These are phyloP conservation scores for Penicillium concentricum DNA, from an alignment of 2,329 filamentous ascomycete genomes.

Conservation along the genomic window DNA sequence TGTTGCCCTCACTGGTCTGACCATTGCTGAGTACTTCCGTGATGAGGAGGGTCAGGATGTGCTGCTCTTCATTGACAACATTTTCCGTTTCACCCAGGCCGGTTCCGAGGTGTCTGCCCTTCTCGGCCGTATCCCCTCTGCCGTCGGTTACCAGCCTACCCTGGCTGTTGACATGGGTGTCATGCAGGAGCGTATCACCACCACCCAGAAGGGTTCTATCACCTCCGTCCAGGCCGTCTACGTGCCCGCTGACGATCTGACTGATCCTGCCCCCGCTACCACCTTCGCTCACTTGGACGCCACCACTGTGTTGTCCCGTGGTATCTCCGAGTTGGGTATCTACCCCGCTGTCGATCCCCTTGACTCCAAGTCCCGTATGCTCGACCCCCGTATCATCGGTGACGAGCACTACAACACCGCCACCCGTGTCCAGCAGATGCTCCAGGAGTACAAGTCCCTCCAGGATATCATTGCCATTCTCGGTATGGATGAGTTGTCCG, in stretches of 20 bases:
- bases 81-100: constrained; percentile 99
- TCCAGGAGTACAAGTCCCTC: constrained; percentile 99
- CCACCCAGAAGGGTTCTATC: constrained; percentile 98
- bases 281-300: constrained; percentile 99
- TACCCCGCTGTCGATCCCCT: constrained; percentile 99
- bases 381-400: constrained; percentile 97
- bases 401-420: constrained; percentile 96
- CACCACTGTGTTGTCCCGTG: constrained; percentile 99
- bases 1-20: constrained; percentile 91
- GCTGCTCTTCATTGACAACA: constrained; percentile 99
- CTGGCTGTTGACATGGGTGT: constrained; percentile 98
- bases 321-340: constrained; percentile 99
- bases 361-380: constrained; percentile 98
- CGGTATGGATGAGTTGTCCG: constrained; percentile 99
- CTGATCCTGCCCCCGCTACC: constrained; percentile 97
- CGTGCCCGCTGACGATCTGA: constrained; percentile 99
- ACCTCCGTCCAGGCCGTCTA: constrained; percentile 99
- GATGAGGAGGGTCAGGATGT: constrained; percentile 86
- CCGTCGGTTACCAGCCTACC: constrained; percentile 99
- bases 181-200: constrained; percentile 99
- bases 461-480: constrained; percentile 99
- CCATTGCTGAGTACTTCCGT: constrained; percentile 72
- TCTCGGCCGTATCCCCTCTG: constrained; percentile 98
- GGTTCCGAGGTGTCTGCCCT: constrained; percentile 99
- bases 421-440: constrained; percentile 95